Percentiles rank a stretch among this genome's conserved stretches.
These are phyloP conservation scores for Ceriops zippeliana DNA, from an alignment of 345 rosid genomes.

Conservation along the genomic window DNA sequence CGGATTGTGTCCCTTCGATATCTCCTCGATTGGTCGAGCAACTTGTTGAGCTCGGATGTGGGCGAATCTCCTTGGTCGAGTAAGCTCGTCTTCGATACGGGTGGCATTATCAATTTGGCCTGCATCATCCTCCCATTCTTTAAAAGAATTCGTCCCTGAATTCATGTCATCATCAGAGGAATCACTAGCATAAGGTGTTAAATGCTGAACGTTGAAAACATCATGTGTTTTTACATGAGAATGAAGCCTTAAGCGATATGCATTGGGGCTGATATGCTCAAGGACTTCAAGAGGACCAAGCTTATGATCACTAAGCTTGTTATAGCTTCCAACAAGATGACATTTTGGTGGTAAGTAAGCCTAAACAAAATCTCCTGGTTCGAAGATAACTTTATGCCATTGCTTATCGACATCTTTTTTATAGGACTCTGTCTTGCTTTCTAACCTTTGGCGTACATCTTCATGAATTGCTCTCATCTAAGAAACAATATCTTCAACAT, in stretches of 20 bases:
- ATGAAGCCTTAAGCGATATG: not conserved
- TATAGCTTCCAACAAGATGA: not conserved
- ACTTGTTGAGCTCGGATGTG: too few species aligned
- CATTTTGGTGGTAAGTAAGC: not conserved
- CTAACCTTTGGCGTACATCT: too few species aligned
- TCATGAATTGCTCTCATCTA: not conserved
- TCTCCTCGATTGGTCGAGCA: too few species aligned
- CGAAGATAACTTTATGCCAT: not conserved
- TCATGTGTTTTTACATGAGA: not conserved
- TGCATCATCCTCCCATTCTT: constrained; percentile 4
- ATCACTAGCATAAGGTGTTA: not conserved
- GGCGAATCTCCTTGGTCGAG: too few species aligned
- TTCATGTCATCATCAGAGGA: not conserved
- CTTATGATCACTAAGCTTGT: not conserved
- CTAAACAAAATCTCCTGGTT: constrained; percentile 9
- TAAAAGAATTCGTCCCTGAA: constrained; percentile 6
- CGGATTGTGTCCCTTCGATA: too few species aligned
- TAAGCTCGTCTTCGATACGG: too few species aligned
- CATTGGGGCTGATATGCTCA: not conserved
- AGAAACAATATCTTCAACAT: not conserved
- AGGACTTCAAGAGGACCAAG: not conserved
- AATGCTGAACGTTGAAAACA: constrained; percentile 4
- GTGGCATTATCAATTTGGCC: too few species aligned
- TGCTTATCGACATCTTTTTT: not conserved
- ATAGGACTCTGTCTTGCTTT: not conserved